phyloP scores from a whole-genome alignment of 169 alveolate genomes.

The Cryptosporidium felis region DNA sequence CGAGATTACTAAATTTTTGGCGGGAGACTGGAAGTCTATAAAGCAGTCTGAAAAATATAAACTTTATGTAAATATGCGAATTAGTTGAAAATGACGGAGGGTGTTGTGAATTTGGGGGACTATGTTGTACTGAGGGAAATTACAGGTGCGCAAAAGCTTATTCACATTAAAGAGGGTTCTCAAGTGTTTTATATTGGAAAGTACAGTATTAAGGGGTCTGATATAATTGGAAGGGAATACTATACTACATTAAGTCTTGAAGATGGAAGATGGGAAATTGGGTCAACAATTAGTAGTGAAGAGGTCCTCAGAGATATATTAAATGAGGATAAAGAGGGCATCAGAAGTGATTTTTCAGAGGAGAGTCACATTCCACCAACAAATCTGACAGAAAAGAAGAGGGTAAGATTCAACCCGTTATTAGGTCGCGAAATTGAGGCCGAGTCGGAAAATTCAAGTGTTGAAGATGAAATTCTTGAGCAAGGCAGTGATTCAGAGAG shows the following conservation, averaged over 20 bases:
- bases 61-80: too few relatives aligned
- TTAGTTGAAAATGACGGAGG: not conserved
- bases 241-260: constrained; percentile 37
- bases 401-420: constrained; percentile 12
- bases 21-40: too few relatives aligned
- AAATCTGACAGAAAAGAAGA: constrained; percentile 4
- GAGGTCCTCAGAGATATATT: constrained; percentile 42
- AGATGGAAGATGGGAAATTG: constrained; percentile 52
- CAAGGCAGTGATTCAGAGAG: not conserved
- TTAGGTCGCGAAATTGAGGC: not conserved
- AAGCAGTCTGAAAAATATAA: too few relatives aligned
- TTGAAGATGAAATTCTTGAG: constrained; percentile 3
- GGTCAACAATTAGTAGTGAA: constrained; percentile 32
- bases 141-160: constrained; percentile 56
- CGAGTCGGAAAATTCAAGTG: not conserved
- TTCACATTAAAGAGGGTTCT: not conserved
- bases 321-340: not conserved
- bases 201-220: constrained; percentile 40
- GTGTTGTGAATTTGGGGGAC: constrained; percentile 9
- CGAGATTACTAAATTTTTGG: too few relatives aligned
- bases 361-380: not conserved
- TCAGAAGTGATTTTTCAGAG: not conserved
- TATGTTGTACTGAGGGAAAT: constrained; percentile 38
- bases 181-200: constrained; percentile 44
- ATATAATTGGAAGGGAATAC: constrained; percentile 43